Evolutionary conservation across 805 yeast genomes (phyloP), one percentile per base, ranked within the genome.

Genomic region (Tetrapisispora phaffii): DNA sequence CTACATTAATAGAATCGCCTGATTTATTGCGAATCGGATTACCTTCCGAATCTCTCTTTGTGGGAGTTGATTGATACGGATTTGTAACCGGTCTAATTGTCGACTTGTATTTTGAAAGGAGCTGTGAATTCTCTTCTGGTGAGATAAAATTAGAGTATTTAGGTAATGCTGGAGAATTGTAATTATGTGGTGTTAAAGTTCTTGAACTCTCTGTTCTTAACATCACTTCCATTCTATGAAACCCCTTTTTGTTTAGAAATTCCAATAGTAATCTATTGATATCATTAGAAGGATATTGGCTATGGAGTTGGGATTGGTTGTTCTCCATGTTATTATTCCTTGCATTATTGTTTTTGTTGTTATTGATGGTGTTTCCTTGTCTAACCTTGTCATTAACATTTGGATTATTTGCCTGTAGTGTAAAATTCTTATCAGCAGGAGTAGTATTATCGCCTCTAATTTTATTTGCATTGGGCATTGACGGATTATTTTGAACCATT

Each of bases 141-240:
- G 20, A 45, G 49, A 10, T 54, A 56, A 31, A 56, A 44, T 23
- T 50, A 36, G 7, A 70, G 66, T 54, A 62, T 3, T 73, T 62
- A 1, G 84, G 74, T 12, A 65, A 68, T n/a, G 68, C 70, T 13
- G 74, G 64, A 1, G 79, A 71, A 1, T 66, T 67, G 12, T 75
- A 74, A 23, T 67, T 69, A 32, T 71, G 71, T 15, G 77, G 69
- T 0, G 81, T 73, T 4, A 71, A 69, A 0, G 80, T 74, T 47
- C 82, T 79, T 0, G 86, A 73, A 51, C 82, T 76, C 62, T 93
- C 98, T 49, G 88, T 78, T 49, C 98, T 76, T 41, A 93, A 73
- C 82, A 89, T 86, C 2, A 96, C 88, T 62, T 93, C 98, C 0
- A 97, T 90, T 54, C 82, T 79, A 53, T 85, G 89, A 58, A 86